These are phyloP conservation scores for Claviceps fusiformis DNA, from an alignment of 2,329 filamentous ascomycete genomes.

Conservation along the genomic window DNA sequence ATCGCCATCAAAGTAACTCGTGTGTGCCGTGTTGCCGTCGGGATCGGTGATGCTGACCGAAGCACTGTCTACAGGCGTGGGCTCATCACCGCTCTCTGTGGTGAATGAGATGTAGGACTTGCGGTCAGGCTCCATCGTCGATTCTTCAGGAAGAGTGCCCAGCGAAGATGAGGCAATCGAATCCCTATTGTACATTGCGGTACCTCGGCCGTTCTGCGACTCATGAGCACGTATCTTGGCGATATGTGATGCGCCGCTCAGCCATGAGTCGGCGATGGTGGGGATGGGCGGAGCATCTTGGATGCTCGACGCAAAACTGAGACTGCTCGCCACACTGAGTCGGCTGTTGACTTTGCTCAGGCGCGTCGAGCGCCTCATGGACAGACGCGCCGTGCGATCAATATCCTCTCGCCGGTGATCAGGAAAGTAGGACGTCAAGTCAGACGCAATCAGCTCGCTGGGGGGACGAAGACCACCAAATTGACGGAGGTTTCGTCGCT, in stretches of 20 bases:
- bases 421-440: conserved; percentile 93
- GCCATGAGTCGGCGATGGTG: conserved; percentile 88
- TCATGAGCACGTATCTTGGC: conserved; percentile 28
- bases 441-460: conserved; percentile 93
- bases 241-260: conserved; percentile 35
- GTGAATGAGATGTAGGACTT: conserved; percentile 89
- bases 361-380: conserved; percentile 77
- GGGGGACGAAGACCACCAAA: conserved; percentile 90
- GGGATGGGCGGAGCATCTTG: conserved; percentile 91
- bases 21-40: conserved; percentile 53
- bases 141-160: conserved; percentile 84
- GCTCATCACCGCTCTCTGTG: conserved; percentile 61
- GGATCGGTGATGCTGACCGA: conserved; percentile 65
- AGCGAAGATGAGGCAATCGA: conserved; percentile 82
- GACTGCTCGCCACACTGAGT: conserved; percentile 83
- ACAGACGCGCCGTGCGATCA: conserved; percentile 86
- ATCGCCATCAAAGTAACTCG: conserved; percentile 77
- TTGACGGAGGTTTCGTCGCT: conserved; percentile 47
- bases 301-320: conserved; percentile 84
- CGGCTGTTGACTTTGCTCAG: conserved; percentile 88
- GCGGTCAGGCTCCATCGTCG: conserved; percentile 69
- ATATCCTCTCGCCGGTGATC: conserved; percentile 90
- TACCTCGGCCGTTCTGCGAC: conserved; percentile 31
- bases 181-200: conserved; percentile 51
- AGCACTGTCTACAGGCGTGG: conserved; percentile 21